Evolutionary conservation across 805 yeast genomes (phyloP), one percentile per base, ranked within the genome.

Genomic region (Metschnikowia baotianmanensis): DNA sequence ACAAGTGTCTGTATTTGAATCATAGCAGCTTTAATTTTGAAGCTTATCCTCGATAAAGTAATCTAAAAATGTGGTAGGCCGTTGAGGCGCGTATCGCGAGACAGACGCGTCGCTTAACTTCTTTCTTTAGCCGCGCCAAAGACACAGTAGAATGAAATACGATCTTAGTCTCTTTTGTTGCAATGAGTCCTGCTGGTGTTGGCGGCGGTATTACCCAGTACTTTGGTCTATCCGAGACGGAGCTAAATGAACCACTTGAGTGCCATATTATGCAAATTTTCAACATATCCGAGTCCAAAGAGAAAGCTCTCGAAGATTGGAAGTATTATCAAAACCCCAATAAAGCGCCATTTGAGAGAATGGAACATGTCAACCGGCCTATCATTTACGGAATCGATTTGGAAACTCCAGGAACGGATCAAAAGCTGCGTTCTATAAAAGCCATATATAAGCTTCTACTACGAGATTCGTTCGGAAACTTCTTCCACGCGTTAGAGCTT

Each of bases 281-380:
- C 49, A 80, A 83, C 59, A 64, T 77, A 1, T 65, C 81, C 6
- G 67, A 59, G 22, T 77, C 88, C 0, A 62, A 65, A 16, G 55
- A 76, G 16, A 59, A 67, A n/a, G 79, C 77, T 47, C 52, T 81
- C 3, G 91, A 83, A 46, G 74, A 71, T 5, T 63, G 84, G 58
- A 63, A 62, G 17, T 71, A 72, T 24, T 59, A 63, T 36, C 61
- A 74, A n/a, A 80, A 83, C 51, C 78, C 80, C 2, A 78, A 76
- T 46, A 71, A 67, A n/a, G 80, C 76, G 3, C 76, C 76, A 12
- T 79, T 77, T 2, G 91, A 83, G 57, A 60, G 82, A 19, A 57
- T 82, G 35, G 49, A 53, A 43, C 56, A 57, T 30, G 61, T 79
- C 12, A 71, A 78, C 22, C 61, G 78, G 16, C 74, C 77, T 21